These are phyloP conservation scores for Solanum habrochaites DNA, from an alignment of 257 asterid species.

Conservation along the genomic window DNA sequence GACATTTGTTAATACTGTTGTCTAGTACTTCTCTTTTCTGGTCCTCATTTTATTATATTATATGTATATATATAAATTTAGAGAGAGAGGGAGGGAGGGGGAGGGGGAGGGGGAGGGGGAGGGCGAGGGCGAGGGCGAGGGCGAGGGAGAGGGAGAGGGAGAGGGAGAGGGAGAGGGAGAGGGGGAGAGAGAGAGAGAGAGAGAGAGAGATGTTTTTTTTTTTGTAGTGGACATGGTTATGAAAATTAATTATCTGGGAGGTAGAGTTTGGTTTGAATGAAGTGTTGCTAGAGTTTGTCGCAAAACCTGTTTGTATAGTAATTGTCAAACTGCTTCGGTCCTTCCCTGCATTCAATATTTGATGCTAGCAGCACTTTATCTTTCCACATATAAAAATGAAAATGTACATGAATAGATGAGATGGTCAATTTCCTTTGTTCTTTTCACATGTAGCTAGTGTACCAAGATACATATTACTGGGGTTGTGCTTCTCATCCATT, in stretches of 20 bases:
- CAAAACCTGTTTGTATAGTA: neutral
- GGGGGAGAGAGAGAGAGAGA: neutral
- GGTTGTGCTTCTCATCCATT: neutral
- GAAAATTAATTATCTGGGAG: neutral
- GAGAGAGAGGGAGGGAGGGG: too few relatives aligned
- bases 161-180: too few relatives aligned
- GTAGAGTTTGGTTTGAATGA: neutral
- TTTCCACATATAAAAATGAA: neutral
- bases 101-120: too few relatives aligned
- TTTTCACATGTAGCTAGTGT: neutral
- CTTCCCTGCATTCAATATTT: neutral
- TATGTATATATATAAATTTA: neutral
- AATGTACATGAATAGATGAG: neutral
- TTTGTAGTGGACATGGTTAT: neutral
- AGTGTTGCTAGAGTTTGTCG: neutral
- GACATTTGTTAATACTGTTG: neutral
- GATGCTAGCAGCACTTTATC: neutral
- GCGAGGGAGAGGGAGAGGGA: too few relatives aligned
- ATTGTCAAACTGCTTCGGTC: neutral
- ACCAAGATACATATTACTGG: neutral
- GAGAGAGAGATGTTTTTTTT: neutral
- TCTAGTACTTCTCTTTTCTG: neutral
- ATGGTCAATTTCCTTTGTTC: neutral
- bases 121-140: too few relatives aligned
- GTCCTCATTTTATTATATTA: neutral